phyloP scores from a whole-genome alignment of 1,284 basidiomycete species.

The Fistulinella staudtii region DNA sequence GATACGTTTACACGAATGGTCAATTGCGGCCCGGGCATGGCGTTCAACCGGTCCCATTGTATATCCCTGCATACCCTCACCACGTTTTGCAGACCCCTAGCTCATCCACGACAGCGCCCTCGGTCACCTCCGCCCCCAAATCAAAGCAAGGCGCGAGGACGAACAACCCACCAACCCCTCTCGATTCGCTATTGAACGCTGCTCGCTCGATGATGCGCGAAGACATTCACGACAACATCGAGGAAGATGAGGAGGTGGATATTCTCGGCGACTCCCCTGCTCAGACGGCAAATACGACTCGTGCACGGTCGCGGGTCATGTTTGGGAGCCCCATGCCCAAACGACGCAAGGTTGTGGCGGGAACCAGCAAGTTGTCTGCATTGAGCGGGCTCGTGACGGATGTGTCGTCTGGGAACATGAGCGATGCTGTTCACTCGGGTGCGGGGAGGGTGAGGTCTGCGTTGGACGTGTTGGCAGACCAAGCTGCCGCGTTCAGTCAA shows the following conservation, averaged over 20 bases:
- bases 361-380: slow-evolving; percentile 11
- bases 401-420: slow-evolving; percentile 1
- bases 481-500: slow-evolving; percentile 48
- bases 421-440: slow-evolving; percentile 2
- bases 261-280: slow-evolving; percentile 17
- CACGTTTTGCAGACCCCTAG: slow-evolving; percentile 30
- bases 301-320: slow-evolving; percentile 19
- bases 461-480: slow-evolving; percentile 67
- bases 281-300: slow-evolving; percentile 12
- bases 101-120: slow-evolving; percentile 30
- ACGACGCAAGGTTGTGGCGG: slow-evolving; percentile 22
- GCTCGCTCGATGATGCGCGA: slow-evolving; percentile 56
- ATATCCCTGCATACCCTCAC: slow-evolving; percentile 29
- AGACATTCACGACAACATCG: slow-evolving; percentile 21
- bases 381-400: slow-evolving; percentile 3
- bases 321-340: slow-evolving; percentile 37
- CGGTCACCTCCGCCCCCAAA: slow-evolving; percentile 21
- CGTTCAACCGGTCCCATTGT: slow-evolving; percentile 28
- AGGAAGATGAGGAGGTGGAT: slow-evolving; percentile 22
- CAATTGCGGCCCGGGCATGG: slow-evolving; percentile 23
- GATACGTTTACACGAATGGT: slow-evolving; percentile 28
- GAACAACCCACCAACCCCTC: slow-evolving; percentile 35
- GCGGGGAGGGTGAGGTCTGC: slow-evolving; percentile 43
- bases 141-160: slow-evolving; percentile 12
- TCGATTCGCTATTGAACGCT: slow-evolving; percentile 57